Conservation (phyloP, 2,329 filamentous ascomycete genomes). For the Claviceps humidiphila region DNA sequence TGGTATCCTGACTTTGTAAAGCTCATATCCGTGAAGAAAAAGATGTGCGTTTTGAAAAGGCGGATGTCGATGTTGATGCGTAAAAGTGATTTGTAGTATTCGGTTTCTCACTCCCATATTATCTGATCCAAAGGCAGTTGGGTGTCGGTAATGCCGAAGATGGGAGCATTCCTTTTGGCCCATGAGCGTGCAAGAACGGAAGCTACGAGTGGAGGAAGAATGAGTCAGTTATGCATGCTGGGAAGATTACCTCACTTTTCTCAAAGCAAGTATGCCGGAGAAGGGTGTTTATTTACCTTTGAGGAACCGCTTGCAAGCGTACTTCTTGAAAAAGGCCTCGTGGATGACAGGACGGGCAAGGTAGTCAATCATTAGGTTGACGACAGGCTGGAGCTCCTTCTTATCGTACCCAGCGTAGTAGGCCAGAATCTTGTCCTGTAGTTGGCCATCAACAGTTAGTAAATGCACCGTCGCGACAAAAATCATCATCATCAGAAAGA, state of each 20-base stretch:
- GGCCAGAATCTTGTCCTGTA: conserved; percentile 65
- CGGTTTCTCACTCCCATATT: conserved; percentile 14
- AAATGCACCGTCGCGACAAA: conserved; percentile 1
- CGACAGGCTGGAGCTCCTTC: conserved; percentile 83
- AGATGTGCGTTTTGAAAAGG: conserved; percentile 3
- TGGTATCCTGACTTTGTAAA: conserved; percentile 7
- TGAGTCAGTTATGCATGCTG: conserved; percentile 9
- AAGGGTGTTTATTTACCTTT: conserved; percentile 57
- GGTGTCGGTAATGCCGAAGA: conserved; percentile 41
- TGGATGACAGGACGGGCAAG: conserved; percentile 80
- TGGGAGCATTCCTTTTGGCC: conserved; percentile 66
- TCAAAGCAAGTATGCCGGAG: background rate
- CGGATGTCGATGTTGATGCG: conserved; percentile 2
- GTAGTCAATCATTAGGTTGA: conserved; percentile 93
- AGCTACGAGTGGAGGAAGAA: conserved; percentile 35
- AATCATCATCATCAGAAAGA: background rate
- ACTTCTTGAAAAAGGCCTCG: conserved; percentile 99
- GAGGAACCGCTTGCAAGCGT: conserved; percentile 97
- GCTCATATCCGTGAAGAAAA: conserved; percentile 13
- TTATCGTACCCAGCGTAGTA: conserved; percentile 92
- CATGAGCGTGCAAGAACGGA: conserved; percentile 85
- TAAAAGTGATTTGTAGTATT: background rate
- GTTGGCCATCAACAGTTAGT: conserved; percentile 13
- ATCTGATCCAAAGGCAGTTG: conserved; percentile 37
- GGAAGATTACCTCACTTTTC: background rate